phyloP scores from a whole-genome alignment of 1,284 basidiomycete species.

The Ceratobasidium sp. region DNA sequence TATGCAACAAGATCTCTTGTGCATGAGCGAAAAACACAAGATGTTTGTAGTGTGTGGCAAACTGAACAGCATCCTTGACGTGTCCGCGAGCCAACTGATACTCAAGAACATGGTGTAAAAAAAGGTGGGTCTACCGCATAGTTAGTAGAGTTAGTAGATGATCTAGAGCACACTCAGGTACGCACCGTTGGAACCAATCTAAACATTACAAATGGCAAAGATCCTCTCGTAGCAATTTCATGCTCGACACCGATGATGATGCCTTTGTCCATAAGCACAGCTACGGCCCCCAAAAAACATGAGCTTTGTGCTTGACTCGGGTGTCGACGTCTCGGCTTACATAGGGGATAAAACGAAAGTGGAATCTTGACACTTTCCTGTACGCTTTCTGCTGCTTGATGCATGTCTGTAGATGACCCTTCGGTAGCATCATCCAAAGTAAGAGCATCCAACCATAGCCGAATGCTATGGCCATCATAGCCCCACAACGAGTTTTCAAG shows the following conservation, averaged over 20 bases:
- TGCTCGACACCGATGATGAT: constrained; percentile 97
- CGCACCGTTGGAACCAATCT: constrained; percentile 90
- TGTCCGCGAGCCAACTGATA: constrained; percentile 84
- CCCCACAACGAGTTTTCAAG: constrained; percentile 98
- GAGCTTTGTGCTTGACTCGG: constrained; percentile 23
- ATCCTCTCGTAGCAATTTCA: constrained; percentile 81
- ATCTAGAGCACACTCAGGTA: background rate
- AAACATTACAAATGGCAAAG: constrained; percentile 93
- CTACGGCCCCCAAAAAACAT: constrained; percentile 61
- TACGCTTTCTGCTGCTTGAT: constrained; percentile 71
- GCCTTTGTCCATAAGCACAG: constrained; percentile 98
- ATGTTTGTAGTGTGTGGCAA: constrained; percentile 89
- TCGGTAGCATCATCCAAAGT: constrained; percentile 75
- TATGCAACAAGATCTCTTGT: constrained; percentile 94
- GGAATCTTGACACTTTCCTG: constrained; percentile 93
- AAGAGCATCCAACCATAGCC: constrained; percentile 96
- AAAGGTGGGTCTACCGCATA: constrained; percentile 83
- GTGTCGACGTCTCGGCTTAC: constrained; percentile 67
- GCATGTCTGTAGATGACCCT: constrained; percentile 54
- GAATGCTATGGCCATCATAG: constrained; percentile 90
- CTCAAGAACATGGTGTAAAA: constrained; percentile 92
- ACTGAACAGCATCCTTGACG: constrained; percentile 83
- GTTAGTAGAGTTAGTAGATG: background rate
- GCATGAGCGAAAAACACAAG: constrained; percentile 96
- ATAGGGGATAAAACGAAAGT: constrained; percentile 95